A percentile compares a stretch with the other conserved stretches of the same genome.
Conservation (phyloP, 148 eudicot genomes). For the Camellia granthamiana region DNA sequence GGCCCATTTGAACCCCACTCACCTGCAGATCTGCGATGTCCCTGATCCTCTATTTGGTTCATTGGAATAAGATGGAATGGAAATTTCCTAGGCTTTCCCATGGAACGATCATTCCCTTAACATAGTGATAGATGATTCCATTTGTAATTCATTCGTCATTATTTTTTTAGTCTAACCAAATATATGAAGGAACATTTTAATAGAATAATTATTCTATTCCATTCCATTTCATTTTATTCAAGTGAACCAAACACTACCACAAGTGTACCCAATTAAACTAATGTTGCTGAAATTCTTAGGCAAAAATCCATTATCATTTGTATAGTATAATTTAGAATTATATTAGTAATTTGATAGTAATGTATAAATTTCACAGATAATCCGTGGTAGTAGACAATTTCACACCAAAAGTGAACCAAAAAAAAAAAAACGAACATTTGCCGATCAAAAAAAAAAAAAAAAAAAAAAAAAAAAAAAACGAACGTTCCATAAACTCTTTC, state of each 20-base stretch:
- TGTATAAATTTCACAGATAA: neutral
- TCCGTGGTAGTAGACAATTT: neutral
- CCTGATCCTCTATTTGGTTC: too few species aligned
- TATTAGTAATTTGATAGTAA: neutral
- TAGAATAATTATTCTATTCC: neutral
- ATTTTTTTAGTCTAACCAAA: too few species aligned
- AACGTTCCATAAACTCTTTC: conserved; percentile 73
- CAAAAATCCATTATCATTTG: neutral
- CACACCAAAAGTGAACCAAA: neutral
- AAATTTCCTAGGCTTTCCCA: too few species aligned
- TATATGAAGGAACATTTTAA: too few species aligned
- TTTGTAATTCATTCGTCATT: too few species aligned
- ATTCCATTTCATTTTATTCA: neutral
- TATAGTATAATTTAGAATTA: neutral
- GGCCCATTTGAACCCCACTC: too few species aligned
- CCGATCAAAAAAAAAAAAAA: neutral
- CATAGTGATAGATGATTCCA: too few species aligned
- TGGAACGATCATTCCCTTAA: too few species aligned
- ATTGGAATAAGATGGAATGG: too few species aligned
- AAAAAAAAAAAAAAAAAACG: neutral
- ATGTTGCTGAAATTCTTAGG: neutral
- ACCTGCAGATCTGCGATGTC: too few species aligned
- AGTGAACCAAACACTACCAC: too few species aligned
- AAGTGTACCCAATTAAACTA: neutral
- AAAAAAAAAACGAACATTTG: too few species aligned